Evolutionary conservation across 164 flowering plant genomes (phyloP).

Genomic region (Liriodendron chinense): DNA sequence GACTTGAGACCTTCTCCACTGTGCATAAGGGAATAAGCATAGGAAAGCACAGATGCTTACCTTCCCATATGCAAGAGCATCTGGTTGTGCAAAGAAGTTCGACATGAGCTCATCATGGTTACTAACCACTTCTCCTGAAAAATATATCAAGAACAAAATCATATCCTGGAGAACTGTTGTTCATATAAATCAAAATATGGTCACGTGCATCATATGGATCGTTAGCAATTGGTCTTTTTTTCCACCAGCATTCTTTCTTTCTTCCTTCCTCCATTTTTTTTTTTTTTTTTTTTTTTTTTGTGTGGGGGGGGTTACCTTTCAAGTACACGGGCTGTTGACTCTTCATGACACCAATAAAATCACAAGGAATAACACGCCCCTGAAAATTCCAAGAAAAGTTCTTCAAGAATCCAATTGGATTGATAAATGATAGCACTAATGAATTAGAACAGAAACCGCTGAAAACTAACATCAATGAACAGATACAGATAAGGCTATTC

Average conservation of each 20-base stretch:
- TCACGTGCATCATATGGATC: no score
- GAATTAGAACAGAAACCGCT: not conserved
- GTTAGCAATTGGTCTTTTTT: no score
- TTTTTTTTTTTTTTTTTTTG: no score
- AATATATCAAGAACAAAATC: slow-evolving; percentile 9
- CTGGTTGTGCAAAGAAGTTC: slow-evolving; percentile 98
- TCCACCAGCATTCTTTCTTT: not conserved
- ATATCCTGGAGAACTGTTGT: no score
- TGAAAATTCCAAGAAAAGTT: slow-evolving; percentile 28
- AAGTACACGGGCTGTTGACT: slow-evolving; percentile 94
- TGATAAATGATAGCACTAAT: not conserved
- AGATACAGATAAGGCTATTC: no score
- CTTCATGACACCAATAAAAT: slow-evolving; percentile 86
- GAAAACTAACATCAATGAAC: not conserved
- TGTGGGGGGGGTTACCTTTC: slow-evolving; percentile 45
- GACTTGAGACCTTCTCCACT: no score
- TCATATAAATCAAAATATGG: not conserved
- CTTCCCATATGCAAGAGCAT: slow-evolving; percentile 99
- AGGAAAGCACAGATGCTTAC: slow-evolving; percentile 28
- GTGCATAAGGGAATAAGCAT: no score
- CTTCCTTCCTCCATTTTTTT: not conserved
- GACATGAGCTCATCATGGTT: slow-evolving; percentile 99
- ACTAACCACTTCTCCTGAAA: slow-evolving; percentile 82
- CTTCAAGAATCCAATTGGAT: slow-evolving; percentile 3
- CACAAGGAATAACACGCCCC: slow-evolving; percentile 98